phyloP scores from a whole-genome alignment of 129 eudicot genomes.

The Flaveria sonorensis region DNA sequence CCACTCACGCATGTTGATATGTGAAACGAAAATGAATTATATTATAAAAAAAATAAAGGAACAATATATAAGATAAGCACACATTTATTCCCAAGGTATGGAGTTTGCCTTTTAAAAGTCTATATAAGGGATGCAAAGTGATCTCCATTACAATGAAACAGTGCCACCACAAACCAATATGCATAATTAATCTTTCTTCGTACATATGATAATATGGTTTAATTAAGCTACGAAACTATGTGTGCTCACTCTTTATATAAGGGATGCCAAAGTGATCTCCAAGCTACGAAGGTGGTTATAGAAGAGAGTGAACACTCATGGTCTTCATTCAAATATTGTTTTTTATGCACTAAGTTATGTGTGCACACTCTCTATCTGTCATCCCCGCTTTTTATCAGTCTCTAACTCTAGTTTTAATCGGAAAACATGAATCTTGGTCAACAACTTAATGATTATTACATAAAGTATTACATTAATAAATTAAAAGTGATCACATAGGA shows the following conservation, averaged over 20 bases:
- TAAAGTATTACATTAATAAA: too few relatives aligned
- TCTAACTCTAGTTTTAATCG: neutral
- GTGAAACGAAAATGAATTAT: neutral
- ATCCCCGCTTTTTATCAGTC: neutral
- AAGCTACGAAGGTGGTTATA: slow-evolving; percentile 7
- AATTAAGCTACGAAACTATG: neutral
- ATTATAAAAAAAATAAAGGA: neutral
- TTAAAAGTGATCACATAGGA: too few relatives aligned
- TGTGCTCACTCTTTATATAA: too few relatives aligned
- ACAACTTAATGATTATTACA: neutral
- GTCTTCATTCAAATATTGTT: slow-evolving; percentile 3
- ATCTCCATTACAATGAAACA: neutral
- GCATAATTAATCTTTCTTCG: neutral
- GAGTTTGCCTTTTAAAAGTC: neutral
- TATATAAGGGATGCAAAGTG: neutral
- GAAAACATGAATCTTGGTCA: neutral
- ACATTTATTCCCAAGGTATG: neutral
- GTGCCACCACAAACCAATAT: neutral
- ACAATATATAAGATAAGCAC: neutral
- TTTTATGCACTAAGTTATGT: slow-evolving; percentile 6
- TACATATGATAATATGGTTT: neutral
- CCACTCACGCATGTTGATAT: neutral
- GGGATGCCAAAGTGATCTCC: too few relatives aligned
- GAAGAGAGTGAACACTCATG: slow-evolving; percentile 24
- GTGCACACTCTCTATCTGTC: slow-evolving; percentile 23